Base-by-base conservation (phyloP, 2,329 filamentous ascomycete species). In the Colletotrichum eleusines region DNA sequence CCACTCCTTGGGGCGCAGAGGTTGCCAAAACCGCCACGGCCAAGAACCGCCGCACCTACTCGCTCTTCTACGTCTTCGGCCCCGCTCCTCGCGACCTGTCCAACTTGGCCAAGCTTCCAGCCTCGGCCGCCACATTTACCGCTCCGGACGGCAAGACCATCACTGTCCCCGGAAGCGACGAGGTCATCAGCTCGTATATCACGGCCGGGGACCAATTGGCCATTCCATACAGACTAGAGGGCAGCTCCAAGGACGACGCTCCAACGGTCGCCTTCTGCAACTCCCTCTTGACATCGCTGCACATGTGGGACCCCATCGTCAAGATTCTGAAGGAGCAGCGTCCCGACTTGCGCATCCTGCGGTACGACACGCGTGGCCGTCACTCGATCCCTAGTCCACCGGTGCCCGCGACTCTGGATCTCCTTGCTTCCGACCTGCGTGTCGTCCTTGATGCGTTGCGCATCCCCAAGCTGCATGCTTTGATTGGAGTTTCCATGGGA, bases 291-390 rank as follows among this genome's bases (percentile, higher is more conserved):
- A 93, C 93, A 2, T 90, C 91, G 58, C 86, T 91, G 73, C 85
- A 88, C 78, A 96, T 97, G 87, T 97, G 94, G 94, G 92, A 96
- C 75, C 84, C 85, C 1, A 89, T 97, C 70, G 82, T 96, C 0
- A 81, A 83, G 1, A 81, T 88, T n/a, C 86, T 96, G 74, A 86
- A 86, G 61, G 78, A 81, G 0, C 76, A 87, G 46, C 88, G 90
- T 31, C 88, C 89, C 3, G 85, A 89, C 48, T 91, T 94, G 78
- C 90, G 92, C 62, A 86, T 97, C 73, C 83, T 97, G 1, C 90
- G 94, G 12, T 97, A 94, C 81, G 89, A 94, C 78, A 87, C 89
- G 2, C 93, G 94, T 62, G 94, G 94, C 7, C 89, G 93, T 8
- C 81, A 87, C 77, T 74, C 77, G 44, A 81, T 84, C 68, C 87